Evolutionary conservation across 352 stramenopile species (phyloP).

Genomic region (Globisporangium cederbergense): DNA sequence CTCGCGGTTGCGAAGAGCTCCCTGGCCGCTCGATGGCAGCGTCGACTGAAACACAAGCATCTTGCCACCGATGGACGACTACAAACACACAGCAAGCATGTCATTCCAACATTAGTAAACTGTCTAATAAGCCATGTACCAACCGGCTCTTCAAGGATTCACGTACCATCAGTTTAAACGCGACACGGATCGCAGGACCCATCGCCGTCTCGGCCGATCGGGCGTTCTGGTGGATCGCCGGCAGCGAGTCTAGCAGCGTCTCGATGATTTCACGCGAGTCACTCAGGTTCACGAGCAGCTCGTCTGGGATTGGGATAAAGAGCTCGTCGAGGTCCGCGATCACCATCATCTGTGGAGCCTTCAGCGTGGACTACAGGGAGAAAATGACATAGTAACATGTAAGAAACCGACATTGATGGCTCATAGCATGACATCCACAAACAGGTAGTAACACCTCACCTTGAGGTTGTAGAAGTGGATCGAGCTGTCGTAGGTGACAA

Average conservation of each 20-base stretch:
- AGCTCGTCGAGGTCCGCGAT: constrained; percentile 85
- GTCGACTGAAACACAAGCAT: constrained; percentile 89
- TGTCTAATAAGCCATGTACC: constrained; percentile 45
- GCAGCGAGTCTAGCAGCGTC: constrained; percentile 94
- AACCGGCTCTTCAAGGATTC: constrained; percentile 48
- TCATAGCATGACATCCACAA: neutral
- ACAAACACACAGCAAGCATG: constrained; percentile 12
- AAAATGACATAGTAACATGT: constrained; percentile 16
- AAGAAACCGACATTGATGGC: neutral
- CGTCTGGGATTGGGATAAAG: constrained; percentile 92
- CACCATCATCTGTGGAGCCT: constrained; percentile 88
- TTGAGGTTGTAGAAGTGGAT: constrained; percentile 92
- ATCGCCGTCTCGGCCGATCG: constrained; percentile 75
- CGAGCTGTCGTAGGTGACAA: constrained; percentile 83
- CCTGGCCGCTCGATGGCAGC: constrained; percentile 71
- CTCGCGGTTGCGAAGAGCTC: constrained; percentile 80
- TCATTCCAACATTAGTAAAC: constrained; percentile 21
- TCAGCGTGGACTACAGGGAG: constrained; percentile 51
- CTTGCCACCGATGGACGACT: constrained; percentile 84
- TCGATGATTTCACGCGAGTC: constrained; percentile 94
- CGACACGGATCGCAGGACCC: constrained; percentile 91
- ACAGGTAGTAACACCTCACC: constrained; percentile 24
- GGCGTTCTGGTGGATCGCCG: constrained; percentile 85
- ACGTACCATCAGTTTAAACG: constrained; percentile 97
- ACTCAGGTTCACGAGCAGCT: constrained; percentile 97